Conservation (phyloP, 345 rosid species). For the Adansonia digitata region DNA sequence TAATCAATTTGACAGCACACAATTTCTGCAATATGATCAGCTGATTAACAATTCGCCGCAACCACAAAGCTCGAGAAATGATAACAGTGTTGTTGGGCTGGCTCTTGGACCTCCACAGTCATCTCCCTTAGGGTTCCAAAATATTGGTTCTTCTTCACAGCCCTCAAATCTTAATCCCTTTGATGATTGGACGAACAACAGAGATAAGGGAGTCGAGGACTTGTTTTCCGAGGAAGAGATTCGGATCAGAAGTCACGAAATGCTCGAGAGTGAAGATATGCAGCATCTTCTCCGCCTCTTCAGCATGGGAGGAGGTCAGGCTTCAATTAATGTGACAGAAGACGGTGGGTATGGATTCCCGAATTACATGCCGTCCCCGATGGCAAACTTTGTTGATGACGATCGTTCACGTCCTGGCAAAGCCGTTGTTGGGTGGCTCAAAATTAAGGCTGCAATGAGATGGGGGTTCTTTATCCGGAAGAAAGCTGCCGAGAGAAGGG, state of each 20-base stretch:
- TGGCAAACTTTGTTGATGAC: slow-evolving; percentile 62
- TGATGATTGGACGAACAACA: slow-evolving; percentile 70
- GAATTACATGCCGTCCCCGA: slow-evolving; percentile 55
- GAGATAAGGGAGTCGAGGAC: slow-evolving; percentile 72
- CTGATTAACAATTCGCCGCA: slow-evolving; percentile 38
- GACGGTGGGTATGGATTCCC: slow-evolving; percentile 72
- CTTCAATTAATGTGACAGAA: slow-evolving; percentile 45
- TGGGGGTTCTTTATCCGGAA: slow-evolving; percentile 97
- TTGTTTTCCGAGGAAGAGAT: slow-evolving; percentile 84
- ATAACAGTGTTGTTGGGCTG: slow-evolving; percentile 45
- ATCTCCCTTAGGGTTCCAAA: slow-evolving; percentile 49
- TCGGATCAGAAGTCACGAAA: slow-evolving; percentile 80
- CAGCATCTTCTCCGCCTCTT: slow-evolving; percentile 79
- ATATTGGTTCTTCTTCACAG: slow-evolving; percentile 38
- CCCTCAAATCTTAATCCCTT: slow-evolving; percentile 52
- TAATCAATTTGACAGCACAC: slow-evolving; percentile 40
- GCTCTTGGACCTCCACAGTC: slow-evolving; percentile 74
- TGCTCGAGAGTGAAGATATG: slow-evolving; percentile 98
- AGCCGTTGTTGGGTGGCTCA: slow-evolving; percentile 97
- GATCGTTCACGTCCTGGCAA: slow-evolving; percentile 76
- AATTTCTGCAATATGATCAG: slow-evolving; percentile 42
- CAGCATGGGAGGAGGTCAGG: slow-evolving; percentile 78
- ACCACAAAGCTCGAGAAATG: slow-evolving; percentile 39
- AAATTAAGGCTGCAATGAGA: slow-evolving; percentile 98
- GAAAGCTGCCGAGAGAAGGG: slow-evolving; percentile 97